These are phyloP conservation scores for Apiotrichum laibachii DNA, from an alignment of 1,284 basidiomycete genomes.

Conservation along the genomic window DNA sequence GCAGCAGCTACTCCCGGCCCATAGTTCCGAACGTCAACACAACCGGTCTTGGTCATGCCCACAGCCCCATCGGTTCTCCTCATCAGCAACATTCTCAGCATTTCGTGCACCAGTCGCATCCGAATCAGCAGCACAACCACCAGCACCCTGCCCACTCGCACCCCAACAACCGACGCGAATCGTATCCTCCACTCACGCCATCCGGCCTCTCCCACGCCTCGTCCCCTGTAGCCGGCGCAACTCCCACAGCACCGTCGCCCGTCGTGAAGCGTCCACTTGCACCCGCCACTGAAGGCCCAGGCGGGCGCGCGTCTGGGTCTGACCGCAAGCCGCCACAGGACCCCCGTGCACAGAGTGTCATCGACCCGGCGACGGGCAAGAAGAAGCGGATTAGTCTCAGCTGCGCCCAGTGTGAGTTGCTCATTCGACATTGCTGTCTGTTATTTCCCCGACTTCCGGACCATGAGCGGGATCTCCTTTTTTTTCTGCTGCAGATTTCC, in stretches of 20 bases:
- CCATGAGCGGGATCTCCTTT: too few species aligned
- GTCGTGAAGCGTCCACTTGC: conserved; percentile 12
- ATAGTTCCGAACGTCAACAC: conserved; percentile 9
- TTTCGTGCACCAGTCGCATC: background rate
- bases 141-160: background rate
- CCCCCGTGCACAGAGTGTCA: conserved; percentile 19
- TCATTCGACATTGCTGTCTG: too few species aligned
- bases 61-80: too few species aligned
- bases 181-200: conserved; percentile 26
- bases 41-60: too few species aligned
- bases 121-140: background rate
- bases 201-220: conserved; percentile 31
- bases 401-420: conserved; percentile 49
- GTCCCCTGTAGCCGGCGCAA: conserved; percentile 12
- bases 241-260: conserved; percentile 7
- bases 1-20: conserved; percentile 1
- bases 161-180: conserved; percentile 15
- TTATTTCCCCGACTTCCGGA: too few species aligned
- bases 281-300: conserved; percentile 12
- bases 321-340: conserved; percentile 24
- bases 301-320: conserved; percentile 3
- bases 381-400: conserved; percentile 51
- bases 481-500: too few species aligned
- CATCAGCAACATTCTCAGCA: background rate
- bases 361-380: conserved; percentile 33